Base-by-base conservation (phyloP, 805 yeast species). In the Kodamaea nitidulidarum region DNA sequence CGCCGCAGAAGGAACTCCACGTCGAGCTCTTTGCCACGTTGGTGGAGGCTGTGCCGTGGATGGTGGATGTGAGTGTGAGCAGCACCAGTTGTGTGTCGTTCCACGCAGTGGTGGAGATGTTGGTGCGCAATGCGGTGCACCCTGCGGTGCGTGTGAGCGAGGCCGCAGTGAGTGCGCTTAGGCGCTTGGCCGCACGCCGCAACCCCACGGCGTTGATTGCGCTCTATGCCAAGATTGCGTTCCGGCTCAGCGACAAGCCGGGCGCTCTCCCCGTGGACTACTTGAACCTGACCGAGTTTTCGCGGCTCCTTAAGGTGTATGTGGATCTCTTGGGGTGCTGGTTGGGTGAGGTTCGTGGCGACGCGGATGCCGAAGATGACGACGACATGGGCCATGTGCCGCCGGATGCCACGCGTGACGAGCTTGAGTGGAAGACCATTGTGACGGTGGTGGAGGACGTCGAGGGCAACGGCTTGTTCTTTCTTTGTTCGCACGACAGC, bases 391-490 rank as follows among this genome's bases (percentile, higher is more conserved):
- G 68, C 31, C 32, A 2, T 33, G 33, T 7, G 35, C 44, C 11
- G 10, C 12, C 4, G 7, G 20, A 15, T 16, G 20, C 32, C 7
- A 30, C 32, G n/a, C 59, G 58, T 37, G 88, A 84, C 45, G 85
- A 80, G 41, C 58, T 85, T 26, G 91, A 85, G 53, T 70, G 87
- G 74, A 86, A 85, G 48, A 80, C 79, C 34, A 79, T 88, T 12
- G 80, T 87, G 45, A 84, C 96, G 0, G 83, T 85, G 0, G 81
- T 93, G 34, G 98, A 93, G 59, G 97, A 91, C 45, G 86, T 91
- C 7, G 98, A 93, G 60, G 97, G 98, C 0, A 87, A 90, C 54
- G 99, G 96, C 0, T 62, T 93, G 21, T 93, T 87, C 52, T 91
- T 95, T 54, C 65, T 93, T 15, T 86, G 96, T 51, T 86, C 96